A percentile compares a stretch with the other conserved stretches of the same genome.
Evolutionary conservation across 192 early-diverging fungal genomes (phyloP).

Genomic region (Podila horticola): DNA sequence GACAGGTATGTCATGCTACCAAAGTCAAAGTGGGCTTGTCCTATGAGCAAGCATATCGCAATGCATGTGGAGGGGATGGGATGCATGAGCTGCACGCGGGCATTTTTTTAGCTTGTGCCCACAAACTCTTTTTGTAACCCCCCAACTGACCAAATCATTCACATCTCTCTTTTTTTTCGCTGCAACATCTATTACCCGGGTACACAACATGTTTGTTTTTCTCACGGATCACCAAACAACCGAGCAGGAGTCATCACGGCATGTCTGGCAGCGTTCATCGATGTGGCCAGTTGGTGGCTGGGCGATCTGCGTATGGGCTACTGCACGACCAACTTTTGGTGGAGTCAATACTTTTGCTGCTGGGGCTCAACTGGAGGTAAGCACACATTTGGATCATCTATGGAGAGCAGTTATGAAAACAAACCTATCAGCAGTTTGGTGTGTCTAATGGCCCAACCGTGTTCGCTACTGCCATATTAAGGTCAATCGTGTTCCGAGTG

Average conservation of each 20-base stretch:
- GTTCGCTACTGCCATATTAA: no score
- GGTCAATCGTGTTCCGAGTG: constrained; percentile 40
- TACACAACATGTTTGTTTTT: neutral
- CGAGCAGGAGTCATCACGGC: constrained; percentile 59
- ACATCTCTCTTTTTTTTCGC: no score
- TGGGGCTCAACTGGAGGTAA: constrained; percentile 60
- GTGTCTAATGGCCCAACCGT: no score
- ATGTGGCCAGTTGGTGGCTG: constrained; percentile 82
- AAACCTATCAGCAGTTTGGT: neutral
- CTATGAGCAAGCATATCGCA: neutral
- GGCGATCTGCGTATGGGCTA: constrained; percentile 86
- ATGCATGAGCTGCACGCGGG: no score
- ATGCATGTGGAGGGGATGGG: neutral
- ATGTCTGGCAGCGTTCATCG: constrained; percentile 75
- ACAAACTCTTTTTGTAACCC: no score
- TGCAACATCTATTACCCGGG: neutral
- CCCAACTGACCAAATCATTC: no score
- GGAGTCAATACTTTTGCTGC: constrained; percentile 87
- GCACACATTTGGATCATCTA: neutral
- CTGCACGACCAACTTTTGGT: constrained; percentile 78
- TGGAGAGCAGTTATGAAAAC: no score
- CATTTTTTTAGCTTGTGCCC: no score
- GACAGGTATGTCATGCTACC: constrained; percentile 46
- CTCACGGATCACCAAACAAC: neutral
- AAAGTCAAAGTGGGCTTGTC: neutral